Base-by-base conservation (phyloP, 441 rosid genomes). In the Gossypium schwendimanii region DNA sequence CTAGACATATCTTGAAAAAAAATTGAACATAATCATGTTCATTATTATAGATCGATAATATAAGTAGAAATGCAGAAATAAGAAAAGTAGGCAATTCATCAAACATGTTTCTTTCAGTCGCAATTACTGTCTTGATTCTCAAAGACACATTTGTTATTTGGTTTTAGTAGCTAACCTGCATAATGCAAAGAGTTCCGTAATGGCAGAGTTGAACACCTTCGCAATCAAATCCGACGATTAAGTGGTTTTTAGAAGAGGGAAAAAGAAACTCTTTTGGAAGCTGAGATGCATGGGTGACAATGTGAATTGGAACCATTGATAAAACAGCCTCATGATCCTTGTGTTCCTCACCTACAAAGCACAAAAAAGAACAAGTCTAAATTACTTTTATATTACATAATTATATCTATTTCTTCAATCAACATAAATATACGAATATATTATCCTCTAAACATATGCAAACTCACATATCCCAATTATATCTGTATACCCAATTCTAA, bases 111-210 rank as follows among this genome's bases (percentile, higher is more conserved):
- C 26, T 17, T 21, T 58, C 11, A 10, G 33, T 21, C 24, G 36
- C 54, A 14, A 61, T 31, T n/a, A 9, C 45, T 61, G 44, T 36
- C 44, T 36, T 36, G 44, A 36, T 36, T 36, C 44, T 36, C 44
- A 36, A 36, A 8, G 44, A 36, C 44, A 36, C 49, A 59, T 39
- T 58, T 1, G 4, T 21, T 71, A 12, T 44, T 23, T 5, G 15
- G 53, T 49, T 31, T 36, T 23, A 47, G 55, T 18, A 61, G 21
- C 26, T 33, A 28, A 74, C 77, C 77, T 74, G 77, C 72, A 74
- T 74, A 67, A 74, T 74, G 67, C 77, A 74, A 20, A 74, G 73
- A 44, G 66, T 36, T 74, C 77, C 72, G 14, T 67, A 11, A 28
- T 71, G 77, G 55, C 39, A 58, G 67, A 58, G 72, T 15, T 45